Evolutionary conservation across 2,329 filamentous ascomycete species (phyloP).

Genomic region (Lasiodiplodia gonubiensis): DNA sequence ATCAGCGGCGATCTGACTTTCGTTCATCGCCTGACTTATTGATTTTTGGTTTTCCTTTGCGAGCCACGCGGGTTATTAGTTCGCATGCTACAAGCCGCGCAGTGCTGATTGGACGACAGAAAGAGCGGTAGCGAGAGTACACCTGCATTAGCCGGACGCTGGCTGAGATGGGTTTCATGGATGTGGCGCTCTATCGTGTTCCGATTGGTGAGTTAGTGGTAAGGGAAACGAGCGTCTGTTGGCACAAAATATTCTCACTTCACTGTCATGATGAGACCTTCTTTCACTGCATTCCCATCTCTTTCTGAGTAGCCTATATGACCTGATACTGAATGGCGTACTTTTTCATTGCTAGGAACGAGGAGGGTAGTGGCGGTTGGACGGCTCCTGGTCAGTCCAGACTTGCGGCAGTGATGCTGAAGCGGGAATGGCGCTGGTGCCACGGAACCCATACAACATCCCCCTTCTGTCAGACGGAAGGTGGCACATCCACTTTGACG

Average conservation of each 20-base stretch:
- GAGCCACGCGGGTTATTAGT: background rate
- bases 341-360: background rate
- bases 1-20: background rate
- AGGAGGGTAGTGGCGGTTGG: background rate
- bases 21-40: background rate
- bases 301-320: background rate
- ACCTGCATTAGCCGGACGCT: background rate
- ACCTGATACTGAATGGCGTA: background rate
- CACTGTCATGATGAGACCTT: background rate
- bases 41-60: background rate
- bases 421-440: background rate
- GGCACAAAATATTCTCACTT: background rate
- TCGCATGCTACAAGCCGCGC: background rate
- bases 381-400: background rate
- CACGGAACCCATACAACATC: background rate
- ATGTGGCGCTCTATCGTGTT: background rate
- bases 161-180: background rate
- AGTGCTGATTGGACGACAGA: background rate
- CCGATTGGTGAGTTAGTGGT: background rate
- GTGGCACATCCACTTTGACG: background rate
- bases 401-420: background rate
- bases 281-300: background rate
- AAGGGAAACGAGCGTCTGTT: background rate
- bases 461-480: background rate
- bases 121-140: background rate